Evolutionary conservation across 352 stramenopile species (phyloP).

Genomic region (Pythium dissotocum): DNA sequence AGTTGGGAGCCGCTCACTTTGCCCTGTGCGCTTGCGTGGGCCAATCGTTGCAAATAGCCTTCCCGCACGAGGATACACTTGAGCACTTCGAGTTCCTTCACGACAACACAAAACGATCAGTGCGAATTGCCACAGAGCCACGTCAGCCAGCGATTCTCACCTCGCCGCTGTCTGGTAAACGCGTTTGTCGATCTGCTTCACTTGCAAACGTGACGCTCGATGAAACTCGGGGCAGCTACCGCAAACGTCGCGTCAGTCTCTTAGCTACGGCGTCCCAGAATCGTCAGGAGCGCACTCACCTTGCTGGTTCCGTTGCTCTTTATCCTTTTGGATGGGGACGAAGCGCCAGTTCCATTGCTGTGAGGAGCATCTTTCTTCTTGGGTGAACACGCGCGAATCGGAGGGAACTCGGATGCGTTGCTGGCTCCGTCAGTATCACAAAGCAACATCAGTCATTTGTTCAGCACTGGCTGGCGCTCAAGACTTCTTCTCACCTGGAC

Average conservation of each 20-base stretch:
- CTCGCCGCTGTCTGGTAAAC: constrained; percentile 54
- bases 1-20: constrained; percentile 58
- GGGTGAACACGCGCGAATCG: constrained; percentile 25
- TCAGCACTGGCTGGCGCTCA: background rate
- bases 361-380: constrained; percentile 23
- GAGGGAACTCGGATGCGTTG: constrained; percentile 20
- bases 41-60: constrained; percentile 83
- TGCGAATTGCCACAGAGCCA: background rate
- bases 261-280: background rate
- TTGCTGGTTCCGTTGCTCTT: constrained; percentile 6
- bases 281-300: background rate
- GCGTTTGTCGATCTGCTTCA: background rate
- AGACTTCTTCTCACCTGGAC: background rate
- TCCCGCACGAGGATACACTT: constrained; percentile 90
- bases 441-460: background rate
- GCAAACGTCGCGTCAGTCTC: constrained; percentile 1
- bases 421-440: background rate
- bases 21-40: constrained; percentile 39
- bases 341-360: background rate
- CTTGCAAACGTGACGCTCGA: constrained; percentile 34
- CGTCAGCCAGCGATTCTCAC: constrained; percentile 21
- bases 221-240: constrained; percentile 42
- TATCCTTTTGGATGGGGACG: constrained; percentile 10
- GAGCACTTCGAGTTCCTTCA: constrained; percentile 86
- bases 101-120: background rate